Evolutionary conservation across 2,329 filamentous ascomycete genomes (phyloP), one percentile per base, ranked within the genome.

Genomic region (Chrysoporthe cubensis): DNA sequence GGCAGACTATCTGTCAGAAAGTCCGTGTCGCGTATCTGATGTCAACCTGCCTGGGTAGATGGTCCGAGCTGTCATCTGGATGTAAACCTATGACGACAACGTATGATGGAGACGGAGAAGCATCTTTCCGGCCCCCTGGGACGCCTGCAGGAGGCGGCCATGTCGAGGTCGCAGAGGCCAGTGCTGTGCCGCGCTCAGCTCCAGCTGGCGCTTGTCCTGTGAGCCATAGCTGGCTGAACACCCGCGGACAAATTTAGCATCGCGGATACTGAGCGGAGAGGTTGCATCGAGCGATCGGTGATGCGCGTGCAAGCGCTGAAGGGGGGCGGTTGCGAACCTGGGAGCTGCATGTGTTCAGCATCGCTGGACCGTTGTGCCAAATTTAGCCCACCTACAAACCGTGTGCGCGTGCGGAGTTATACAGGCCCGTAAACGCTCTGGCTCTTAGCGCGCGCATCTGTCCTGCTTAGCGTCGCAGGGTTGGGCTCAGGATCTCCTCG

Each of bases 171-270:
- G 50, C 14, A 26, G 50, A 32, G 6, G 52, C 64, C 40, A 34
- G 42, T 46, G 18, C 58, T 57, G 32, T 52, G 66, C 54, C 56
- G 52, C 62, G 18, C 56, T 57, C 62, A 54, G 34, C 60, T 42
- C 46, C 54, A 37, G 57, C 52, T 21, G 63, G 67, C 65, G 67
- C 67, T 67, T 68, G 65, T 67, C 32, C 32, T 57, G 52, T 26
- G 54, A 32, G 54, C 42, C 48, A 42, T 26, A 52, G 58, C 62
- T 58, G 34, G 57, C 62, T 62, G 34, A 37, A 48, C 37, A 37
- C 50, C 44, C 62, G 32, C 56, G 37, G 26, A 42, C 44, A 43
- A 46, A 64, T 68, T 68, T 70, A 70, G 64, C 37, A 37, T 14
- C 64, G 67, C 67, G 67, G 59, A 59, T 66, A 58, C 14, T n/a